Evolutionary conservation across 257 asterid species (phyloP).

Genomic region (Solanum chiquidenum): DNA sequence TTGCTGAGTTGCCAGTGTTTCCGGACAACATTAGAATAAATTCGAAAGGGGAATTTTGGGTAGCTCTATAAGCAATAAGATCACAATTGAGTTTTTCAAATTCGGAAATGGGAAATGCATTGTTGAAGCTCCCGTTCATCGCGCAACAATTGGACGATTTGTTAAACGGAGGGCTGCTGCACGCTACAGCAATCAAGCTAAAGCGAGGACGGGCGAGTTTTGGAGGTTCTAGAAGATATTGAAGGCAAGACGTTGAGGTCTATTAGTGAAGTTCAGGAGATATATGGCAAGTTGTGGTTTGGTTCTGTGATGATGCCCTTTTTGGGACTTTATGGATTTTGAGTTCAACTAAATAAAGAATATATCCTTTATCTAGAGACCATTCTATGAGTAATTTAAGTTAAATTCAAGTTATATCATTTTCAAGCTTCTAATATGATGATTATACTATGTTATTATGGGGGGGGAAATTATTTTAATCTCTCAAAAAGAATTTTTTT

Average conservation of each 20-base stretch:
- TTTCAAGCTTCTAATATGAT: background rate
- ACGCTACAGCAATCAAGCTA: background rate
- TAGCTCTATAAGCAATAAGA: background rate
- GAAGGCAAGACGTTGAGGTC: background rate
- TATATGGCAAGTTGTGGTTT: background rate
- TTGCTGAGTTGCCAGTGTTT: background rate
- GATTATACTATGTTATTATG: background rate
- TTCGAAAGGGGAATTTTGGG: background rate
- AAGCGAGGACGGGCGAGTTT: background rate
- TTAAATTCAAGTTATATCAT: background rate
- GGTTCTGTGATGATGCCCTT: background rate
- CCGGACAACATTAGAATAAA: background rate
- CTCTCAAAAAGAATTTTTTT: background rate
- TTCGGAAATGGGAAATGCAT: too few species aligned
- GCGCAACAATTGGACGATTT: background rate
- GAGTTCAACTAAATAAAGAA: background rate
- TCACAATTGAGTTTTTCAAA: background rate
- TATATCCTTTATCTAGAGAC: too few species aligned
- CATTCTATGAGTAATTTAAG: background rate
- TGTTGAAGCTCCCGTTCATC: background rate
- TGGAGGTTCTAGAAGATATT: background rate
- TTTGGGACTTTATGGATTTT: background rate
- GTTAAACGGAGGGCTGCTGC: background rate
- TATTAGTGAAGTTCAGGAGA: background rate
- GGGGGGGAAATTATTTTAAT: background rate